These are phyloP conservation scores for Yarrowia sp. DNA, from an alignment of 805 yeast species.

Conservation along the genomic window DNA sequence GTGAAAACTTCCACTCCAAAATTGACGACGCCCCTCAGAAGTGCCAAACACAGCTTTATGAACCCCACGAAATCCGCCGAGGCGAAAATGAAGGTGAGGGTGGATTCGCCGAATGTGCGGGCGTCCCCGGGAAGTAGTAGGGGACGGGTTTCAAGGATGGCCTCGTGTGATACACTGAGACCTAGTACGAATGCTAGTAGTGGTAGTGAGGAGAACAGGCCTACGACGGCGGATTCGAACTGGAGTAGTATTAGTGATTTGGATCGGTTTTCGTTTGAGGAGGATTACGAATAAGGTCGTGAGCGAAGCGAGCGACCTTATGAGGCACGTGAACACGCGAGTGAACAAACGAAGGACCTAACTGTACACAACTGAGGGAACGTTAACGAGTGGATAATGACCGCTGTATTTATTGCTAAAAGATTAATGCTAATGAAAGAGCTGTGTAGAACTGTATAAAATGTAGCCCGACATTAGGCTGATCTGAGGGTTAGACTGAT, in stretches of 20 bases:
- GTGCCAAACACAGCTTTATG: neutral
- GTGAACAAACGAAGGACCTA: no score
- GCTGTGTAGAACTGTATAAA: no score
- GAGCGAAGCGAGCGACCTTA: no score
- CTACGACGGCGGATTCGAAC: constrained; percentile 4
- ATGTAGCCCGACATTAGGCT: no score
- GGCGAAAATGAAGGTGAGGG: neutral
- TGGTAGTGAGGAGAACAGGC: neutral
- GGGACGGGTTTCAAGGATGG: neutral
- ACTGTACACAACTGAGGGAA: no score
- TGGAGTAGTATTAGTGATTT: neutral
- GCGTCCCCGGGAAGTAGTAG: neutral
- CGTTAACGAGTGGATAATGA: neutral
- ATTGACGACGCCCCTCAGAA: neutral
- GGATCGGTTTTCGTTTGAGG: constrained; percentile 14
- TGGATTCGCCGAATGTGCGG: neutral
- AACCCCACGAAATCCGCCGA: constrained; percentile 12
- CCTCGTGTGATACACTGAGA: neutral
- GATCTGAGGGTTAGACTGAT: no score
- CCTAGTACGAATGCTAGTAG: neutral
- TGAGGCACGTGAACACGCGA: no score
- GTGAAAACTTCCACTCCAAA: neutral
- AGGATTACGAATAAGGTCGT: neutral
- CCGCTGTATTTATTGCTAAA: neutral
- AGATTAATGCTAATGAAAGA: no score